phyloP scores from a whole-genome alignment of 1,284 basidiomycete species.

The Exsudoporus floridanus region DNA sequence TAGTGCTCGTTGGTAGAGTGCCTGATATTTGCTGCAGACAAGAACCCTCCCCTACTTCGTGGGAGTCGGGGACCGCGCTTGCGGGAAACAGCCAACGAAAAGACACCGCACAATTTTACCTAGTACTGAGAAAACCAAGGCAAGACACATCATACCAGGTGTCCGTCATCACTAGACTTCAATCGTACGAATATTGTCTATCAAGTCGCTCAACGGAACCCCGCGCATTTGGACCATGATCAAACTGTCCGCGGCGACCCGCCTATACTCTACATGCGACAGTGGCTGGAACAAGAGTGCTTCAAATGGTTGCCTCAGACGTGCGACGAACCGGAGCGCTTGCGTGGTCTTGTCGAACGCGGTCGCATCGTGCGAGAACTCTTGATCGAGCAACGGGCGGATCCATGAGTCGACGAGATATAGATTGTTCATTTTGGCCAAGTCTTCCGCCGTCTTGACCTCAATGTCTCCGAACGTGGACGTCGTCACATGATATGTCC shows the following conservation, averaged over 20 bases:
- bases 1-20: no score
- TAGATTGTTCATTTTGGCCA: no score
- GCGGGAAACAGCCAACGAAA: no score
- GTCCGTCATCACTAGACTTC: constrained; percentile 2
- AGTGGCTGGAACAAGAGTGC: constrained; percentile 4
- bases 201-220: not conserved
- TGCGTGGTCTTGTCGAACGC: not conserved
- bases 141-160: not conserved
- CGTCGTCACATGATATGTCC: no score
- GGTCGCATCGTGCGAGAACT: not conserved
- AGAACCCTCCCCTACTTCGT: no score
- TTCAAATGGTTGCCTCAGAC: constrained; percentile 10
- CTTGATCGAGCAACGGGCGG: constrained; percentile 10
- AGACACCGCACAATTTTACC: no score
- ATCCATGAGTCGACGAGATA: constrained; percentile 12
- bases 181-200: not conserved
- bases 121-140: not conserved
- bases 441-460: no score
- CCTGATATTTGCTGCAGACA: no score
- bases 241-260: constrained; percentile 5
- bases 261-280: constrained; percentile 1
- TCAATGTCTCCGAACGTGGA: no score
- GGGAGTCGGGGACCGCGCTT: no score
- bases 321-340: constrained; percentile 2
- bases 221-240: not conserved